These are phyloP conservation scores for Berkeleyomyces basicola DNA, from an alignment of 2,329 filamentous ascomycete species.

Conservation along the genomic window DNA sequence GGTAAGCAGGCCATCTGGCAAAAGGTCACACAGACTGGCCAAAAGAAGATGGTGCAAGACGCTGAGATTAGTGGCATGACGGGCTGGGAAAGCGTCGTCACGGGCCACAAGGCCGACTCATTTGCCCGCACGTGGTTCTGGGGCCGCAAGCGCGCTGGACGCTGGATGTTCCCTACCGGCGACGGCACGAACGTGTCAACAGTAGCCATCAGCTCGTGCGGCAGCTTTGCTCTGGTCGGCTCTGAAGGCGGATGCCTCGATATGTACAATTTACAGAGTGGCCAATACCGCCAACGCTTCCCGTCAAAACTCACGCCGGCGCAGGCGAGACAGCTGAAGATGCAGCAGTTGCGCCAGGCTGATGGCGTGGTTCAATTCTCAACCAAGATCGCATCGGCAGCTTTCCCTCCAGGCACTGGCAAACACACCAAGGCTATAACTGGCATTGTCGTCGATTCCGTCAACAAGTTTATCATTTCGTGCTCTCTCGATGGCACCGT, in stretches of 20 bases:
- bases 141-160: conserved; percentile 80
- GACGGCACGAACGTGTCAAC: conserved; percentile 72
- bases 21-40: conserved; percentile 27
- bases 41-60: conserved; percentile 45
- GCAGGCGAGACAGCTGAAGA: conserved; percentile 60
- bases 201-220: conserved; percentile 78
- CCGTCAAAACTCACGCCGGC: conserved; percentile 61
- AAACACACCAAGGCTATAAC: conserved; percentile 73
- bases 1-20: conserved; percentile 73
- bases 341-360: conserved; percentile 42
- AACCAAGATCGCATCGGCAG: conserved; percentile 25
- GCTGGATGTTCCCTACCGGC: conserved; percentile 80
- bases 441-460: conserved; percentile 71
- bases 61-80: conserved; percentile 61
- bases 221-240: conserved; percentile 82
- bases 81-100: conserved; percentile 94
- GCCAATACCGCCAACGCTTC: conserved; percentile 72
- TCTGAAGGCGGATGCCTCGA: conserved; percentile 72
- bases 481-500: conserved; percentile 81
- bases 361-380: conserved; percentile 39
- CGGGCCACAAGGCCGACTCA: conserved; percentile 71
- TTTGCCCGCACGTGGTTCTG: conserved; percentile 94
- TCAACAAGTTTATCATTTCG: conserved; percentile 74
- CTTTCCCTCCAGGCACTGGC: conserved; percentile 38
- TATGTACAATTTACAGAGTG: conserved; percentile 95